Conservation (phyloP, 176 grass and related monocot species). For the Avena atlantica region DNA sequence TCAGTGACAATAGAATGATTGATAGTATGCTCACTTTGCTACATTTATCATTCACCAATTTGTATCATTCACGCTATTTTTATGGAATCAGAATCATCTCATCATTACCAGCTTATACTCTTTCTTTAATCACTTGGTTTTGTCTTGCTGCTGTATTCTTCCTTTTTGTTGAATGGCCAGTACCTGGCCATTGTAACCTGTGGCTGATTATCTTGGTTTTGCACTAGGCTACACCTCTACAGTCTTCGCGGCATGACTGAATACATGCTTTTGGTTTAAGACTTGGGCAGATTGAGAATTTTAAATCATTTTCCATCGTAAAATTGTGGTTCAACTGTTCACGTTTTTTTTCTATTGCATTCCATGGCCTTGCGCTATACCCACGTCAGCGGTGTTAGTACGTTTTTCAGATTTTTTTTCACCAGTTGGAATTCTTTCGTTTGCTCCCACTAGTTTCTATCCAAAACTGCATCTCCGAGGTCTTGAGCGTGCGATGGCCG, state of each 20-base stretch:
- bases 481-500: too few relatives aligned
- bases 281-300: neutral
- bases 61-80: neutral
- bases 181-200: neutral
- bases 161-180: neutral
- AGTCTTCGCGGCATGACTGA: neutral
- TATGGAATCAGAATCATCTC: neutral
- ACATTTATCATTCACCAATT: slow-evolving; percentile 16
- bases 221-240: neutral
- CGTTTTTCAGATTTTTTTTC: too few relatives aligned
- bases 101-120: neutral
- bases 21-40: neutral
- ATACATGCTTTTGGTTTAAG: neutral
- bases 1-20: neutral
- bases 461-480: too few relatives aligned
- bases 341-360: neutral
- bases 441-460: too few relatives aligned
- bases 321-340: neutral
- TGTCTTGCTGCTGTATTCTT: neutral
- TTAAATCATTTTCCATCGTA: neutral
- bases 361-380: neutral
- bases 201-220: neutral
- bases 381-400: neutral
- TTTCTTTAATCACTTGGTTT: neutral
- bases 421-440: too few relatives aligned